Evolutionary conservation across 108 stramenopile species (phyloP).

Genomic region (Nitzschia sp.): DNA sequence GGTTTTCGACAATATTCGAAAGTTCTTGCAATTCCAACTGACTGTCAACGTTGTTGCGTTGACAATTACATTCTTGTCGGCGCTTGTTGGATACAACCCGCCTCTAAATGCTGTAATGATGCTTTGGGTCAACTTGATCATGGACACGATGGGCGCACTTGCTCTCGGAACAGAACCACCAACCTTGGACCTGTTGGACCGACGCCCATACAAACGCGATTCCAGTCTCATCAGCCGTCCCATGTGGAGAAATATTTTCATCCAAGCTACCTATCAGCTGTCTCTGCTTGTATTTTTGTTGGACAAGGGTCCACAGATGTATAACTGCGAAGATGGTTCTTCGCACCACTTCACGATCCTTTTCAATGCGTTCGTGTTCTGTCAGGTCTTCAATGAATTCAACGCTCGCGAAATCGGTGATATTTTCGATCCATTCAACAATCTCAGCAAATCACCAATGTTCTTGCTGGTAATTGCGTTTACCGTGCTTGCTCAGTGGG

Average conservation of each 20-base stretch:
- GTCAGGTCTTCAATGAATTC: conserved; percentile 94
- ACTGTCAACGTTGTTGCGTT: conserved; percentile 98
- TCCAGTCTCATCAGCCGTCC: conserved; percentile 76
- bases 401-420: conserved; percentile 87
- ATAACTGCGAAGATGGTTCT: conserved; percentile 69
- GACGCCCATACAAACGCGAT: conserved; percentile 75
- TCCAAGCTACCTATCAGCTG: conserved; percentile 79
- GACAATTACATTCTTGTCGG: conserved; percentile 93
- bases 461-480: conserved; percentile 81
- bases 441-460: conserved; percentile 67
- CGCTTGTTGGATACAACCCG: conserved; percentile 91
- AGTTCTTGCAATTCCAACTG: conserved; percentile 97
- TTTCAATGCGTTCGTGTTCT: conserved; percentile 96
- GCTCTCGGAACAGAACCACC: conserved; percentile 97
- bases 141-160: conserved; percentile 97
- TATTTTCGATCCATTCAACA: conserved; percentile 55
- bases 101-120: conserved; percentile 98
- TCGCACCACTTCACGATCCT: conserved; percentile 83
- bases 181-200: conserved; percentile 70
- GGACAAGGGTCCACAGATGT: conserved; percentile 52
- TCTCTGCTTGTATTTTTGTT: conserved; percentile 61
- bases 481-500: conserved; percentile 81
- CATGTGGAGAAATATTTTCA: conserved; percentile 87
- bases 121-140: conserved; percentile 99
- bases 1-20: conserved; percentile 98